Evolutionary conservation across 106 monocot genomes (phyloP), one percentile per base, ranked within the genome.

Genomic region (Posidonia australis): DNA sequence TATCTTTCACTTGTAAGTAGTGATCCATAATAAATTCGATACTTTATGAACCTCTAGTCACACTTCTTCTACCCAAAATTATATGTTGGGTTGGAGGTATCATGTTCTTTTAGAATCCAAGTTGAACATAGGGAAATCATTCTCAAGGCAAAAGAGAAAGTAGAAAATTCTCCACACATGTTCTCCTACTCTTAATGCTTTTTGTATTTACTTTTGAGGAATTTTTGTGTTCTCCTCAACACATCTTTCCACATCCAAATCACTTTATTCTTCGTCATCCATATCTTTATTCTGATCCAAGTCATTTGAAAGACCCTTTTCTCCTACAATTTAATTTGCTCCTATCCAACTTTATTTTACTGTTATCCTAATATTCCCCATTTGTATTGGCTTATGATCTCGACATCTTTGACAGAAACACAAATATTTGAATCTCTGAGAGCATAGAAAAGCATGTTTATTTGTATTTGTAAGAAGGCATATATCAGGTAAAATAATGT

Each of bases 261-360:
- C 9, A 13, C 62, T 62, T 62, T 62, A 62, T 62, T 62, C 44
- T 23, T 44, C 41, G 42, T 62, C 27, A 62, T 44, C 62, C 4
- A 22, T 21, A 14, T 1, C 62, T 62, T 62, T 62, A 62, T 62
- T 62, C 62, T 26, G 21, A 36, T 62, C 43, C 44, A 44, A 21
- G n/a, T 42, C 42, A 18, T 58, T 21, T 29, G 25, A 58, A 27
- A 58, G 27, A 31, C 4, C 58, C 43, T 42, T 62, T 43, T 58
- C 14, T 7, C 58, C 62, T 7, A 16, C 32, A 61, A 62, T 62
- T 20, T 44, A 5, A 5, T 13, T 19, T 19, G 7, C 36, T 7
- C 36, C 36, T 36, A 2, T 36, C 24, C 21, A 6, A 9, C 54
- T 55, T 24, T 55, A 55, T 55, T 13, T 55, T 17, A 5, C 21